Percentiles rank a stretch among this genome's conserved stretches.
These are phyloP conservation scores for Ceratocystis alfenasii DNA, from an alignment of 2,329 filamentous ascomycete species.

Conservation along the genomic window DNA sequence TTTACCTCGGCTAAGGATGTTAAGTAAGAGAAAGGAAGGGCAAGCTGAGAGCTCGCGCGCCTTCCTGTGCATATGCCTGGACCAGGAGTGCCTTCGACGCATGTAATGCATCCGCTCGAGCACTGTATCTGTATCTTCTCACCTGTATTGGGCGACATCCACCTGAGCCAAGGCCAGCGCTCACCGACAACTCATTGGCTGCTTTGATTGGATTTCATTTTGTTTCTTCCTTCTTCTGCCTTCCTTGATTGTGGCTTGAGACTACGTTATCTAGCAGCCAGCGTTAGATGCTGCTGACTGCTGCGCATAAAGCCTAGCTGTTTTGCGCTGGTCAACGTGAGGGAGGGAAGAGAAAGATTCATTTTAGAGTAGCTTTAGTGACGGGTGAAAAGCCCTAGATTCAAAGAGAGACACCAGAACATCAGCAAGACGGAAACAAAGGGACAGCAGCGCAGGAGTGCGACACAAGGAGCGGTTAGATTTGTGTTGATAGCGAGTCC, in stretches of 20 bases:
- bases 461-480: too few relatives aligned
- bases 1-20: too few relatives aligned
- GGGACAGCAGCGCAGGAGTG: too few relatives aligned
- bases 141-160: not conserved
- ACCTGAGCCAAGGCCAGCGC: not conserved
- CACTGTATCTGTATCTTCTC: not conserved
- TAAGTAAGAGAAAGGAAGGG: not conserved
- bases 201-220: not conserved
- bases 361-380: not conserved
- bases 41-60: not conserved
- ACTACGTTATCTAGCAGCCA: not conserved
- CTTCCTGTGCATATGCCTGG: not conserved
- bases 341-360: not conserved
- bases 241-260: constrained; percentile 3
- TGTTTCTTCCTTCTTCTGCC: not conserved
- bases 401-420: not conserved
- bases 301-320: too few relatives aligned
- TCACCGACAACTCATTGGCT: not conserved
- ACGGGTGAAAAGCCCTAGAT: not conserved
- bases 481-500: too few relatives aligned
- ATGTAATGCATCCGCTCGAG: not conserved
- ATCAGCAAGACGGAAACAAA: not conserved
- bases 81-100: not conserved
- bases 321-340: not conserved
- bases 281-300: too few relatives aligned